Evolutionary conservation across 345 rosid species (phyloP).

Genomic region (Pistacia vera): DNA sequence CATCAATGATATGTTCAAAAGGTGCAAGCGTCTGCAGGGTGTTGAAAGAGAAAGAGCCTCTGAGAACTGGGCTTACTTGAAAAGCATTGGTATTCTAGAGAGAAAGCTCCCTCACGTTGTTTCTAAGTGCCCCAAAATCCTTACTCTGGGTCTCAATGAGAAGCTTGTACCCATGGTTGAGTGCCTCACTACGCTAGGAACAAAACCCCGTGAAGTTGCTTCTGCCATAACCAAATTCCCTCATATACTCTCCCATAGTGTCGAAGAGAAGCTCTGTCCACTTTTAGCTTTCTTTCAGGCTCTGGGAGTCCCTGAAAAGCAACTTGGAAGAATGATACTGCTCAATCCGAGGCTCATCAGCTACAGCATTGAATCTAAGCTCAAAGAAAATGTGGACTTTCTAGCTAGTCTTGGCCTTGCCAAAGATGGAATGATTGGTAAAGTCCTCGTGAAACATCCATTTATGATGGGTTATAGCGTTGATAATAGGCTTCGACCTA

Average conservation of each 20-base stretch:
- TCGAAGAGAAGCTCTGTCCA: conserved; percentile 83
- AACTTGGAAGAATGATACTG: conserved; percentile 68
- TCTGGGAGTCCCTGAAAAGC: conserved; percentile 67
- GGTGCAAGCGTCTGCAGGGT: conserved; percentile 68
- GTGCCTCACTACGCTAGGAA: conserved; percentile 56
- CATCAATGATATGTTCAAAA: conserved; percentile 55
- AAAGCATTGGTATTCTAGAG: conserved; percentile 63
- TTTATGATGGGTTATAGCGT: conserved; percentile 78
- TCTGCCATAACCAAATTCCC: conserved; percentile 71
- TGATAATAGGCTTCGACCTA: conserved; percentile 57
- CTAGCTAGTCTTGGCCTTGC: conserved; percentile 61
- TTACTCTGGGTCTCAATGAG: conserved; percentile 56
- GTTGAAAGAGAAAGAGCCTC: conserved; percentile 59
- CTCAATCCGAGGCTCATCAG: conserved; percentile 78
- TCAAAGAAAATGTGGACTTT: conserved; percentile 53
- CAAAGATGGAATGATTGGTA: conserved; percentile 63
- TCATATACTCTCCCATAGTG: conserved; percentile 72
- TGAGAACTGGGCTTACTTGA: conserved; percentile 70
- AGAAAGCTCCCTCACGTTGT: conserved; percentile 66
- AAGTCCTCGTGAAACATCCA: conserved; percentile 64
- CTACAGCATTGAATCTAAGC: conserved; percentile 74
- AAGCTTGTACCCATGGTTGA: conserved; percentile 74
- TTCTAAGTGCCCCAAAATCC: conserved; percentile 76
- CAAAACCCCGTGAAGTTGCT: conserved; percentile 59
- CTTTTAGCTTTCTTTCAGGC: conserved; percentile 85